Base-by-base conservation (phyloP, 208 protist species). In the Angomonas ambiguus region DNA sequence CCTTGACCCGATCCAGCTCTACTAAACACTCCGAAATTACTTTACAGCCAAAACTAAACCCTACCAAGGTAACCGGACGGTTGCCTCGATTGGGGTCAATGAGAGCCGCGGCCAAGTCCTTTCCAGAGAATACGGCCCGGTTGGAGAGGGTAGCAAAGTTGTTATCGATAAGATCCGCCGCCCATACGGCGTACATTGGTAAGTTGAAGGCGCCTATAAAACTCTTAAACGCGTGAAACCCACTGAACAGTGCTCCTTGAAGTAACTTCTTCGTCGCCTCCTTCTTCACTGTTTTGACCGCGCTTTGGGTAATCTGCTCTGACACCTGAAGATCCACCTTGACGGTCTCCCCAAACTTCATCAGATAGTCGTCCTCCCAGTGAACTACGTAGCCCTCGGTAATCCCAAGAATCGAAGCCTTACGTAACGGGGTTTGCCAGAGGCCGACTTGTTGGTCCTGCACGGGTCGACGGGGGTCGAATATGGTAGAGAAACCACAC, bases 61-160 rank as follows among this genome's bases (percentile, higher is more conserved):
- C 93, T 32, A 96, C 68, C 20, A 97, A 77, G 27, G 88, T 91
- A 8, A 93, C 88, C 8, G 93, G 93, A 2, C 93, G 83, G 62
- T 72, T 70, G 58, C 93, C 90, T 22, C 82, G 80, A 25, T 67
- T 62, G 49, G 65, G 60, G 55, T 85, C 76, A 31, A 93, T 62
- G 58, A 97, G 71, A 6, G 85, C 82, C 1, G 67, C 64, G 0
- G 93, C 90, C 32, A 97, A 66, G 68, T 94, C 85, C 55, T 85
- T 82, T 10, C 90, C 93, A 2, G 90, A 76, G 62, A 84, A 86
- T 10, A 66, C 69, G 2, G 93, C 76, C 4, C 91, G 82, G 68
- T 93, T 89, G 2, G 76, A 79, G 4, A 92, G 67, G 32, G 82
- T 79, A 11, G 79, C 83, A 65, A 84, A 96, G 55, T 74, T 79